Percentiles rank a stretch among this genome's conserved stretches.
Evolutionary conservation across 345 rosid genomes (phyloP).

Genomic region (Gossypium turneri): DNA sequence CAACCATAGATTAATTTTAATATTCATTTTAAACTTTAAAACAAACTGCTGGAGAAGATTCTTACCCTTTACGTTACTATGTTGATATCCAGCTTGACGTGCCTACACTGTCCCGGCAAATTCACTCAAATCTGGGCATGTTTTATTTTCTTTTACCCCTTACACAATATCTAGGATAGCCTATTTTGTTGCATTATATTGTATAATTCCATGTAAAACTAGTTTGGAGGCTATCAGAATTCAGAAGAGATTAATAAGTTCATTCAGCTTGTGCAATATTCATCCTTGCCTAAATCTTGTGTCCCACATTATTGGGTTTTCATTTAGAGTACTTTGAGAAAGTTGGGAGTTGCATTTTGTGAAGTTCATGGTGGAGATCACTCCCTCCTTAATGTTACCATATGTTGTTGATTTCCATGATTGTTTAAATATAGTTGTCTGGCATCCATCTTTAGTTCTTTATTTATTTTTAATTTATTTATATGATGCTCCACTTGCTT

Average conservation of each 20-base stretch:
- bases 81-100: background rate
- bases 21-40: background rate
- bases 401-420: background rate
- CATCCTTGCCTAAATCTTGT: background rate
- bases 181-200: background rate
- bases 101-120: background rate
- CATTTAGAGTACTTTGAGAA: background rate
- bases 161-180: background rate
- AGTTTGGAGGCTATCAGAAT: background rate
- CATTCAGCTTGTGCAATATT: constrained; percentile 10
- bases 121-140: background rate
- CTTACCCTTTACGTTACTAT: background rate
- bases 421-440: constrained; percentile 7
- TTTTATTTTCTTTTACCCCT: background rate
- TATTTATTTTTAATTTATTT: background rate
- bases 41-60: background rate
- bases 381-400: background rate
- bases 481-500: constrained; percentile 13
- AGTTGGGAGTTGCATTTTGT: background rate
- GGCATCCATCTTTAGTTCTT: background rate
- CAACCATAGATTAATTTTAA: background rate
- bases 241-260: background rate
- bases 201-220: background rate
- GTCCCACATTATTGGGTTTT: background rate
- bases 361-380: background rate